Evolutionary conservation across 1,284 basidiomycete species (phyloP).

Genomic region (Naganishia cerealis): DNA sequence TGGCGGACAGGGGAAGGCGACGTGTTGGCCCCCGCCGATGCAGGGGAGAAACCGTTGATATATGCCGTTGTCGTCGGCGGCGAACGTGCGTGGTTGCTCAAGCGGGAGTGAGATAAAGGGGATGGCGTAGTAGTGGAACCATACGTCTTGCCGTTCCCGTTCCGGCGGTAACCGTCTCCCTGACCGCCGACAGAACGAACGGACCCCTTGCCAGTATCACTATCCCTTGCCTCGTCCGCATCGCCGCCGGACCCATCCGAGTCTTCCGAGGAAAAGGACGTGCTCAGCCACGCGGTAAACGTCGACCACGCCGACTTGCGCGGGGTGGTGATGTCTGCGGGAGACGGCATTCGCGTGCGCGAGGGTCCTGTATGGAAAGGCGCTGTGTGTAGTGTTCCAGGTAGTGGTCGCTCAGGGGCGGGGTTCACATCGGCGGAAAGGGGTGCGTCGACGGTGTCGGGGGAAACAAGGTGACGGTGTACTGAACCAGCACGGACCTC

Average conservation of each 20-base stretch:
- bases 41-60: slow-evolving; percentile 21
- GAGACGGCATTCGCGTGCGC: not conserved
- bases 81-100: too few relatives aligned
- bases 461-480: too few relatives aligned
- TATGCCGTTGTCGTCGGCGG: not conserved
- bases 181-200: not conserved
- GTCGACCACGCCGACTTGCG: slow-evolving; percentile 12
- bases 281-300: slow-evolving; percentile 19
- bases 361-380: too few relatives aligned
- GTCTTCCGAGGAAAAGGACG: slow-evolving; percentile 26
- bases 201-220: not conserved
- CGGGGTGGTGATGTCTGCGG: not conserved
- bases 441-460: too few relatives aligned
- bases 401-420: too few relatives aligned
- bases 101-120: not conserved
- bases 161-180: not conserved
- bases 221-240: not conserved
- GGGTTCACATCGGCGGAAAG: too few relatives aligned
- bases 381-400: too few relatives aligned
- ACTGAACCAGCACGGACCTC: too few relatives aligned
- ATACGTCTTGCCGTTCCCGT: not conserved
- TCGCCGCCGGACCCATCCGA: slow-evolving; percentile 1
- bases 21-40: not conserved
- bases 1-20: slow-evolving; percentile 16
- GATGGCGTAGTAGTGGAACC: not conserved